Conservation (phyloP, 2,329 filamentous ascomycete genomes). For the Aspergillus nomiae region DNA sequence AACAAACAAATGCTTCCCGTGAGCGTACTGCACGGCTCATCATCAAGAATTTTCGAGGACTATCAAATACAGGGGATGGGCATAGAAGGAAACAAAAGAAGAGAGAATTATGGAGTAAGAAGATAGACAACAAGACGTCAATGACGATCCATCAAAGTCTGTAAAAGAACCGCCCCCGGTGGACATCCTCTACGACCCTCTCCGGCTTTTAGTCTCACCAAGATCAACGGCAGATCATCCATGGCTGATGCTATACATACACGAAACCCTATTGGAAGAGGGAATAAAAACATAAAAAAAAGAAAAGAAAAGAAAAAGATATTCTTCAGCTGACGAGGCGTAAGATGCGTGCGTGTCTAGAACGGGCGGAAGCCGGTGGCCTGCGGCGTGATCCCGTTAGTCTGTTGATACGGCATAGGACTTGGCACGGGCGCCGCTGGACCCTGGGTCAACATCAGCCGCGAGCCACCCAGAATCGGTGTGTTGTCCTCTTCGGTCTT, state of each 20-base stretch:
- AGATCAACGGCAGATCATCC: slow-evolving; percentile 23
- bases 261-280: slow-evolving; percentile 18
- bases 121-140: not conserved
- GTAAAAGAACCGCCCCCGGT: not conserved
- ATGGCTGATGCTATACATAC: slow-evolving; percentile 39
- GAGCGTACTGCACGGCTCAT: slow-evolving; percentile 3
- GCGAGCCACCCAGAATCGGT: slow-evolving; percentile 83
- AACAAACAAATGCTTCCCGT: not conserved
- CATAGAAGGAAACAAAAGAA: not conserved
- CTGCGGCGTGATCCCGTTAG: slow-evolving; percentile 88
- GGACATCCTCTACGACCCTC: not conserved
- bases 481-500: slow-evolving; percentile 91
- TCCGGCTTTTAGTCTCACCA: slow-evolving; percentile 3
- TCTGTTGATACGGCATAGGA: slow-evolving; percentile 71
- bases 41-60: slow-evolving; percentile 1
- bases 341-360: slow-evolving; percentile 35
- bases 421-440: slow-evolving; percentile 62
- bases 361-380: slow-evolving; percentile 72
- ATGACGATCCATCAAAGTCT: not conserved
- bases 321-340: slow-evolving; percentile 10
- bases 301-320: not conserved
- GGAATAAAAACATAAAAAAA: slow-evolving; percentile 7
- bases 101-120: not conserved
- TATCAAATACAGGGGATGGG: slow-evolving; percentile 7
- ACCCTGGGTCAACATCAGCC: slow-evolving; percentile 95